These are phyloP conservation scores for Trypanosoma brucei DNA, from an alignment of 208 protist species.

Conservation along the genomic window DNA sequence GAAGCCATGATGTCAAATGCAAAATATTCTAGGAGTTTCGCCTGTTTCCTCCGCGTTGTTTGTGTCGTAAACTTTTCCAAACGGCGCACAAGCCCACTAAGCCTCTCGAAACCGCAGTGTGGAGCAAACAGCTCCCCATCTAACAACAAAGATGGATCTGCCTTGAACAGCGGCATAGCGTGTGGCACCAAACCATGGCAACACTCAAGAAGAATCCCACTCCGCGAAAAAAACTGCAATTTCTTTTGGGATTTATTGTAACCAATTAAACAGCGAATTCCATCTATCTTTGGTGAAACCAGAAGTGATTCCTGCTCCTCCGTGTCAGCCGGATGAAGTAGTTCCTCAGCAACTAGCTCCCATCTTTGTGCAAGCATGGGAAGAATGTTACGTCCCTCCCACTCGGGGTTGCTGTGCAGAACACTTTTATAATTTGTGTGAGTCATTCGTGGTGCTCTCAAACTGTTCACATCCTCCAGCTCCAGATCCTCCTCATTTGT, in stretches of 20 bases:
- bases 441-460: constrained; percentile 76
- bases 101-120: constrained; percentile 82
- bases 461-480: constrained; percentile 11
- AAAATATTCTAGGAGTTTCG: constrained; percentile 75
- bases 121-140: constrained; percentile 86
- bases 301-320: constrained; percentile 43
- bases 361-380: constrained; percentile 87
- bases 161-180: constrained; percentile 65
- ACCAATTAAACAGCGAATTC: constrained; percentile 83
- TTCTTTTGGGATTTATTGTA: constrained; percentile 54
- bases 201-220: constrained; percentile 83
- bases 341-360: constrained; percentile 57
- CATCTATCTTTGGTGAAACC: constrained; percentile 87
- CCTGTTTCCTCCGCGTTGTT: constrained; percentile 35
- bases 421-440: constrained; percentile 83
- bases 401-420: constrained; percentile 75
- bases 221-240: constrained; percentile 83
- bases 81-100: constrained; percentile 75
- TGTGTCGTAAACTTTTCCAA: constrained; percentile 31
- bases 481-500: constrained; percentile 22
- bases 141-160: constrained; percentile 71
- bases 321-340: constrained; percentile 26
- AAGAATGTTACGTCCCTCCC: constrained; percentile 76
- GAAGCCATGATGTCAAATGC: constrained; percentile 89
- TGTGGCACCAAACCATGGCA: constrained; percentile 65